Base-by-base conservation (phyloP, 169 alveolate species). In the Plasmodium knowlesi region DNA sequence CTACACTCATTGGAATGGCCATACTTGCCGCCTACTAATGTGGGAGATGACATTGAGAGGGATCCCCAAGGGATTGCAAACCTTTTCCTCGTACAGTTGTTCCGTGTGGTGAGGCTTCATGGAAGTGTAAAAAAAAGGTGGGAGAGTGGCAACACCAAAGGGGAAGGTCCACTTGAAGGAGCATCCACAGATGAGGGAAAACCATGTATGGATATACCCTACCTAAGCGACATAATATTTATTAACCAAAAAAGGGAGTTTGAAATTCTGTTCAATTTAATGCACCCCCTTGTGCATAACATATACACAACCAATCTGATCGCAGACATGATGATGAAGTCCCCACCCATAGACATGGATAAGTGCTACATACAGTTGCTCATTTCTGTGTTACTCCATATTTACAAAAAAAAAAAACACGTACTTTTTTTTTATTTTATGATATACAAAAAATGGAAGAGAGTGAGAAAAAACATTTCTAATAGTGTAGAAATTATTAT, bases 161-260 rank as follows among this genome's bases (percentile, higher is more conserved):
- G 61, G 12, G 61, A 4, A 50, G 22, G 8, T 3, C 61, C 61
- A 50, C 61, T 14, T 16, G 22, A 14, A 2, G 61, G 61, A 50
- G 19, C 61, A 50, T 1, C 22, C 6, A 16, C 25, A 50, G 22
- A 16, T 14, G 61, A 16, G 61, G 61, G 3, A 19, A 12, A 50
- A 50, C 61, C 19, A 50, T 14, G 61, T 16, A 50, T 3, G 61
- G 22, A 16, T 12, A 16, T 16, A 12, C 22, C 61, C 61, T 22
- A 14, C 19, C 6, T 50, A 50, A 14, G 0, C 16, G 54, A 71
- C n/a, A 6, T 86, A 14, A 53, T 37, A 16, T 22, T 53, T 46
- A 84, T 72, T n/a, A 86, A 73, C 81, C 74, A 86, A 54, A 73
- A 86, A 32, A 86, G 61, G 1, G 93, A 86, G 32, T 86, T 86